phyloP scores from a whole-genome alignment of 805 yeast species.

The Blastobotrys attinorum region DNA sequence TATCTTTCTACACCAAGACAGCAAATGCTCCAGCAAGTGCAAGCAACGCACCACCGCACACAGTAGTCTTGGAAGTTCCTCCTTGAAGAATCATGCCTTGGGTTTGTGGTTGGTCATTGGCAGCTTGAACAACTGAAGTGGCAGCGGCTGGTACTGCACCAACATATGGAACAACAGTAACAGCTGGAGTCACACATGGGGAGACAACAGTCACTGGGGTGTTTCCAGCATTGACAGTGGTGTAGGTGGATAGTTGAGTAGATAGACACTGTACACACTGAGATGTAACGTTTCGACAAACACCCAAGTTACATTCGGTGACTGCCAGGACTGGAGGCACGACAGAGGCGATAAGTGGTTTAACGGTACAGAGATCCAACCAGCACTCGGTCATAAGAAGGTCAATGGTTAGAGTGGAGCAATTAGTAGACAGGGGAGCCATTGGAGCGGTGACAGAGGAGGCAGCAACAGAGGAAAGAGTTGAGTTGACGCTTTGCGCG shows the following conservation, averaged over 20 bases:
- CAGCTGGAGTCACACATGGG: conserved; percentile 12
- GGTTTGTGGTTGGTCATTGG: too few relatives aligned
- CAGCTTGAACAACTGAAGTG: not conserved
- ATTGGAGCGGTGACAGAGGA: not conserved
- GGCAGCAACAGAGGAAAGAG: not conserved
- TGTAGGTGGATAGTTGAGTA: conserved; percentile 9
- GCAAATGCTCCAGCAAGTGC: not conserved
- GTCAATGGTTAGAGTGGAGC: not conserved
- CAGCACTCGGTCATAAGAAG: not conserved
- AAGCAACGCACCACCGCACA: not conserved
- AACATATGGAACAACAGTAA: not conserved
- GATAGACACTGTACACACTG: conserved; percentile 10
- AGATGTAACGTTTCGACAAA: conserved; percentile 9
- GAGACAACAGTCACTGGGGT: conserved; percentile 14
- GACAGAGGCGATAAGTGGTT: not conserved
- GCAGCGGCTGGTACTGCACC: not conserved
- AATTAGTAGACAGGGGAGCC: not conserved
- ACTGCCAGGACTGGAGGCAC: conserved; percentile 4
- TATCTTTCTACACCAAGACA: not conserved
- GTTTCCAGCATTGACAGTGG: conserved; percentile 7
- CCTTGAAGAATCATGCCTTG: not conserved
- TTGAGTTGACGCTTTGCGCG: not conserved
- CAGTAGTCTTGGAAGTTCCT: not conserved
- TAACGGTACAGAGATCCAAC: not conserved
- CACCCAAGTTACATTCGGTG: conserved; percentile 14